Evolutionary conservation across 2,329 filamentous ascomycete species (phyloP).

Genomic region (Fusarium sp.): DNA sequence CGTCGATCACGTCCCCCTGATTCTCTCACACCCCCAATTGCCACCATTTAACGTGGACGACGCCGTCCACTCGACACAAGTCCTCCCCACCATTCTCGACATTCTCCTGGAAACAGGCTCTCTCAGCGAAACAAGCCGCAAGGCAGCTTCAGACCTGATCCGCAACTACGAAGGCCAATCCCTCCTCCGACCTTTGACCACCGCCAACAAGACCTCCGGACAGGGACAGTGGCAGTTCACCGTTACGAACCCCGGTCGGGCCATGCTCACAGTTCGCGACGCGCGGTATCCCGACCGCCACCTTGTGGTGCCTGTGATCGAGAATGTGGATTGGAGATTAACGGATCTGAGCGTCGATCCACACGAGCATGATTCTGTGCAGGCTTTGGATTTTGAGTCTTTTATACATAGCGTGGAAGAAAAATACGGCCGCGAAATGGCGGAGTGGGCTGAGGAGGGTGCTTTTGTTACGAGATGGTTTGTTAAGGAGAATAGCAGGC

Average conservation of each 20-base stretch:
- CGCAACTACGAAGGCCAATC: conserved; percentile 53
- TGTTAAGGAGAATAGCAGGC: conserved; percentile 53
- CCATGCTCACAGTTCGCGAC: conserved; percentile 53
- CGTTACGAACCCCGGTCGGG: conserved; percentile 52
- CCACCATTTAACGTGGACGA: conserved; percentile 49
- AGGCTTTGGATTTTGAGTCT: conserved; percentile 46
- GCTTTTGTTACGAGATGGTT: conserved; percentile 53
- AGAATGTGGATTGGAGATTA: conserved; percentile 53
- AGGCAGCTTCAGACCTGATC: conserved; percentile 45
- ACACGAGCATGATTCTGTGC: conserved; percentile 45
- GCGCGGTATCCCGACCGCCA: conserved; percentile 49
- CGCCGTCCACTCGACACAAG: conserved; percentile 50
- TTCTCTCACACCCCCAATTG: conserved; percentile 51
- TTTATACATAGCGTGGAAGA: conserved; percentile 46
- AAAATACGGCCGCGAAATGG: conserved; percentile 45
- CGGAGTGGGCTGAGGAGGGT: conserved; percentile 52
- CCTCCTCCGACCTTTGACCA: conserved; percentile 45
- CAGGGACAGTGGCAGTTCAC: conserved; percentile 54
- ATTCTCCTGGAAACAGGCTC: conserved; percentile 51
- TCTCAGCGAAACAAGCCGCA: conserved; percentile 37
- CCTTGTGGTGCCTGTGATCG: conserved; percentile 51
- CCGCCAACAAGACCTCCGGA: conserved; percentile 26
- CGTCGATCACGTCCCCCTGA: conserved; percentile 50
- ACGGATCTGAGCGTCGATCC: conserved; percentile 48
- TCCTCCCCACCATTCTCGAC: conserved; percentile 53